phyloP scores from a whole-genome alignment of 2,329 filamentous ascomycete genomes.

The Rugonectria rugulosa region DNA sequence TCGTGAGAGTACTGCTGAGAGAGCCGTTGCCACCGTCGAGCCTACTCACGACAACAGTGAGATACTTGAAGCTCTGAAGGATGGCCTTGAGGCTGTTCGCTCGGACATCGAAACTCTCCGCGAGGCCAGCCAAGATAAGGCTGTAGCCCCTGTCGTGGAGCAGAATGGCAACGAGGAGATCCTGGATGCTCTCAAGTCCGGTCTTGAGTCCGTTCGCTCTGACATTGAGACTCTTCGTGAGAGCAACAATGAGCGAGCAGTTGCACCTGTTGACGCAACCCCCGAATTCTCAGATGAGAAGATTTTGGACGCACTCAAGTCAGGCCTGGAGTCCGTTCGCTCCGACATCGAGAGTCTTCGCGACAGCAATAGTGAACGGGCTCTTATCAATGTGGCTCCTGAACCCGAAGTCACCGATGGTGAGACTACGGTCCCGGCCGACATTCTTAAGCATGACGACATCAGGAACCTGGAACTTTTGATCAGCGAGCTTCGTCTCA shows the following conservation, averaged over 20 bases:
- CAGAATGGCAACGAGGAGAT: slow-evolving; percentile 84
- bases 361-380: slow-evolving; percentile 54
- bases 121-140: slow-evolving; percentile 65
- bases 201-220: slow-evolving; percentile 72
- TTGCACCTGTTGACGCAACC: slow-evolving; percentile 51
- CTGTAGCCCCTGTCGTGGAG: slow-evolving; percentile 65
- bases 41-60: slow-evolving; percentile 65
- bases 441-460: slow-evolving; percentile 71
- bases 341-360: slow-evolving; percentile 79
- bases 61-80: slow-evolving; percentile 71
- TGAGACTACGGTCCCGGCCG: slow-evolving; percentile 47
- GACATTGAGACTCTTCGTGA: slow-evolving; percentile 74
- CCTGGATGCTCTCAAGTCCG: slow-evolving; percentile 81
- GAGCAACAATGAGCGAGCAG: slow-evolving; percentile 72
- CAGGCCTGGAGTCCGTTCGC: slow-evolving; percentile 76
- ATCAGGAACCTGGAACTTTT: slow-evolving; percentile 87
- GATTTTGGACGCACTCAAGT: slow-evolving; percentile 82
- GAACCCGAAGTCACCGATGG: slow-evolving; percentile 33
- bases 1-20: slow-evolving; percentile 61
- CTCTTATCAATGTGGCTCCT: slow-evolving; percentile 52
- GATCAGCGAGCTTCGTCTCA: slow-evolving; percentile 81
- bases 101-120: slow-evolving; percentile 52
- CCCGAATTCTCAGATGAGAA: slow-evolving; percentile 61
- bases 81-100: slow-evolving; percentile 34
- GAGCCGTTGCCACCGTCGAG: slow-evolving; percentile 47